A percentile compares a stretch with the other conserved stretches of the same genome.
phyloP scores from a whole-genome alignment of 495 filamentous ascomycete species.

The Podospora didyma region DNA sequence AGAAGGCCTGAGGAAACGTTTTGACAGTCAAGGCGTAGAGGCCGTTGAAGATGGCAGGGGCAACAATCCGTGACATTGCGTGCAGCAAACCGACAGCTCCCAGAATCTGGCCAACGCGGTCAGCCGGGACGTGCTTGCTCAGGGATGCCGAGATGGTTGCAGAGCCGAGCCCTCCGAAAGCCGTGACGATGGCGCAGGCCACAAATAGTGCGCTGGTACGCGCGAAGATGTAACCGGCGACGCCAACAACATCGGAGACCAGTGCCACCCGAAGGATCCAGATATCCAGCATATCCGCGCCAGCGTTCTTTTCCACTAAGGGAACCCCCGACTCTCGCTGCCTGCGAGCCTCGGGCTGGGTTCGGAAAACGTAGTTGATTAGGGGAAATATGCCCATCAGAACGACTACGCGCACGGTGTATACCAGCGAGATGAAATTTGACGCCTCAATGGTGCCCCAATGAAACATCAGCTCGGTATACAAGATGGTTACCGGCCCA shows the following conservation, averaged over 20 bases:
- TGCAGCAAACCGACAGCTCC: constrained; percentile 86
- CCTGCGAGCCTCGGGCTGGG: constrained; percentile 31
- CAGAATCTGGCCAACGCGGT: constrained; percentile 76
- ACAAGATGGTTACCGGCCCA: constrained; percentile 72
- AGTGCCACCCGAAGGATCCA: constrained; percentile 71
- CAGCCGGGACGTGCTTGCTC: constrained; percentile 85
- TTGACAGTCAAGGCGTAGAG: constrained; percentile 80
- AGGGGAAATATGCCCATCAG: constrained; percentile 72
- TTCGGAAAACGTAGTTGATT: constrained; percentile 65
- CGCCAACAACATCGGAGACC: constrained; percentile 73
- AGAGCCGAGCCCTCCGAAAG: constrained; percentile 77
- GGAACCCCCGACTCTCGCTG: constrained; percentile 25
- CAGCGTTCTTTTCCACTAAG: constrained; percentile 49
- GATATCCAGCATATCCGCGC: constrained; percentile 78
- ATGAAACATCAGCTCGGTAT: constrained; percentile 70
- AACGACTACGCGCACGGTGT: constrained; percentile 65
- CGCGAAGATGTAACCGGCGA: constrained; percentile 65
- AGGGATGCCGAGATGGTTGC: constrained; percentile 78
- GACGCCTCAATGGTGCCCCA: constrained; percentile 78
- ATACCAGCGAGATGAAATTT: constrained; percentile 72
- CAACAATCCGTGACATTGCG: constrained; percentile 71
- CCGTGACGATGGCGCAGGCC: constrained; percentile 63
- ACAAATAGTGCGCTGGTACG: constrained; percentile 54
- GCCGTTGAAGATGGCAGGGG: constrained; percentile 76
- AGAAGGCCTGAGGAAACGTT: constrained; percentile 74